Evolutionary conservation across 257 asterid species (phyloP), one percentile per base, ranked within the genome.

Genomic region (Salvia hispanica): DNA sequence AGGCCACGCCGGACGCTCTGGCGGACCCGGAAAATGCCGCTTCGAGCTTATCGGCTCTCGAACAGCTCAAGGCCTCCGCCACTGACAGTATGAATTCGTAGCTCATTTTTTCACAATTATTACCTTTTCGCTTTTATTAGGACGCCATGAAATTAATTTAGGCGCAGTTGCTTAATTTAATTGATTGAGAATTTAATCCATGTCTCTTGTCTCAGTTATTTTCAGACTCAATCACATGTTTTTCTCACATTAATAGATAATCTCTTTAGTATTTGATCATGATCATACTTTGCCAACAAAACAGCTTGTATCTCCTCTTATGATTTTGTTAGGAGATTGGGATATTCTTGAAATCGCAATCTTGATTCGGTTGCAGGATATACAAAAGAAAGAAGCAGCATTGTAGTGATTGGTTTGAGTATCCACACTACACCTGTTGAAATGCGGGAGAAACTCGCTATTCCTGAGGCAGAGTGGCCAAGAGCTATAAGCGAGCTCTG

Each of bases 381-480:
- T 79, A 84, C 96, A 6, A 92, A 92, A 72, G 96, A 92, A 75
- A 87, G 84, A 70, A 92, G 95, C 89, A 87, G 96, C 75, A 84
- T 92, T 11, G 95, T 89, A 18, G 98, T 85, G 34, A 87, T 89
- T 66, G 98, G 96, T 45, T 87, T 92, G 37, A 92, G 92, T 62
- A 57, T 92, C 70, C 98, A 92, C 82, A 82, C 91, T 3, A 78
- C 98, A 0, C 96, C 96, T 5, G 96, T 92, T 58, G 96, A 89
- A 80, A 82, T 89, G 92, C 81, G 96, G 73, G 98, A 92, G 80
- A 92, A 92, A 65, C 89, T 92, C 57, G 96, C 96, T 54, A 79
- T 92, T 61, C 98, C 98, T 52, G 98, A 92, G 72, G 95, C 98
- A 47, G 96, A 87, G 77, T 92, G 98, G 98, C 91, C 92, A 1